A percentile compares a stretch with the other conserved stretches of the same genome.
Conservation (phyloP, 148 eudicot genomes). For the Diospyros kaki region DNA sequence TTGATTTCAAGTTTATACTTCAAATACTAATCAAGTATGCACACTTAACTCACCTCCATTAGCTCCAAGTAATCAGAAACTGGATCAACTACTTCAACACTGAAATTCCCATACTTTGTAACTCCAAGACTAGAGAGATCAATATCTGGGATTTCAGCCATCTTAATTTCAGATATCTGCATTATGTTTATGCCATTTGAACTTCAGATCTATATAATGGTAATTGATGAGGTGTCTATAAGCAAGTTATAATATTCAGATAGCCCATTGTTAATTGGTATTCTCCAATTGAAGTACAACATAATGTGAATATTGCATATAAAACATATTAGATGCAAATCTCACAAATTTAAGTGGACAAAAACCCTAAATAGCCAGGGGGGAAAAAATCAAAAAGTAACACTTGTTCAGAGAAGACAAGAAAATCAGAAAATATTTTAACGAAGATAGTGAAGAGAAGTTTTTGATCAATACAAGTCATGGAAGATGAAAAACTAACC, state of each 20-base stretch:
- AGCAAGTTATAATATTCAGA: not conserved
- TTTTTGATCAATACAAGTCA: not conserved
- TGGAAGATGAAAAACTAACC: not conserved
- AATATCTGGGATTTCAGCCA: slow-evolving; percentile 82
- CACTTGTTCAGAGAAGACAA: not conserved
- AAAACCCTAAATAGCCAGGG: not conserved
- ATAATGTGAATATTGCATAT: not conserved
- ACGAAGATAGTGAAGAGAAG: not conserved
- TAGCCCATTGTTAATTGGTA: not conserved
- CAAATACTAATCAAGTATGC: slow-evolving; percentile 5
- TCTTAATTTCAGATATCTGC: slow-evolving; percentile 95
- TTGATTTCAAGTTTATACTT: not conserved
- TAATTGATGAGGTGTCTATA: not conserved
- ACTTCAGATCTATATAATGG: slow-evolving; percentile 11
- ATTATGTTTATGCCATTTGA: slow-evolving; percentile 18
- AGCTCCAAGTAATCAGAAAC: slow-evolving; percentile 91
- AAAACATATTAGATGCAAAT: not conserved
- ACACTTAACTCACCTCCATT: slow-evolving; percentile 65
- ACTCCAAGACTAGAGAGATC: slow-evolving; percentile 76
- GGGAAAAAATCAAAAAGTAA: slow-evolving; percentile 4
- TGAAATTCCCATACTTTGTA: slow-evolving; percentile 63
- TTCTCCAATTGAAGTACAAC: not conserved
- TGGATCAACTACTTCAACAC: slow-evolving; percentile 93
- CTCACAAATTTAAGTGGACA: not conserved
- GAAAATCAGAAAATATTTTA: not conserved